phyloP scores from a whole-genome alignment of 2,329 filamentous ascomycete species.

The Exophiala spinifera region DNA sequence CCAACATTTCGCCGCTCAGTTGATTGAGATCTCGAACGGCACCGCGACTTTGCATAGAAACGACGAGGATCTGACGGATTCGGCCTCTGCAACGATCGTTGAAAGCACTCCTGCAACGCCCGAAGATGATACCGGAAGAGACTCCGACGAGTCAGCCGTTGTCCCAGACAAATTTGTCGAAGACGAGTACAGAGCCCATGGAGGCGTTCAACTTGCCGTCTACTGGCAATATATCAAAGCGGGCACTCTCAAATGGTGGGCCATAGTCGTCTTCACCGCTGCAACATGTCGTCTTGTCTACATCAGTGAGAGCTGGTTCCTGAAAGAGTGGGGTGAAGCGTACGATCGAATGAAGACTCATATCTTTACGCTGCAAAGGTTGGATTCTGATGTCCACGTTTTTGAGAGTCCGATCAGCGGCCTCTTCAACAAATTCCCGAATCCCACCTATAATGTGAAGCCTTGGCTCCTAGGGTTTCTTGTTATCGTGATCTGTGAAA shows the following conservation, averaged over 20 bases:
- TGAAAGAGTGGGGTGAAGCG: slow-evolving; percentile 83
- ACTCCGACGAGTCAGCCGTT: slow-evolving; percentile 43
- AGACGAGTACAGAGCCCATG: slow-evolving; percentile 70
- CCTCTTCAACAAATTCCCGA: slow-evolving; percentile 56
- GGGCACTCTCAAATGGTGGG: slow-evolving; percentile 73
- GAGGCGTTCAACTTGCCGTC: slow-evolving; percentile 69
- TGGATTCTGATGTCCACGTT: slow-evolving; percentile 16
- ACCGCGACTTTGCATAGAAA: slow-evolving; percentile 47
- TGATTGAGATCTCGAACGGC: slow-evolving; percentile 67
- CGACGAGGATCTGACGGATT: slow-evolving; percentile 40
- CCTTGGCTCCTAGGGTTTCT: slow-evolving; percentile 75
- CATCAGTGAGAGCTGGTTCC: slow-evolving; percentile 70
- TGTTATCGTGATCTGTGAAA: slow-evolving; percentile 59
- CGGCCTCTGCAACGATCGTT: slow-evolving; percentile 37
- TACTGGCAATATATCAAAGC: slow-evolving; percentile 86
- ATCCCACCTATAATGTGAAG: slow-evolving; percentile 62
- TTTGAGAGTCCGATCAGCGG: slow-evolving; percentile 31
- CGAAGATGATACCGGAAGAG: slow-evolving; percentile 22
- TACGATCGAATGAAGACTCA: slow-evolving; percentile 49
- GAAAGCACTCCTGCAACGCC: slow-evolving; percentile 34
- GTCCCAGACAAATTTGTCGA: slow-evolving; percentile 74
- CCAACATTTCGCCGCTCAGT: slow-evolving; percentile 67
- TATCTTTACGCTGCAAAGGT: slow-evolving; percentile 26
- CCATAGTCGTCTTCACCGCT: slow-evolving; percentile 57
- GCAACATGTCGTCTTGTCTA: slow-evolving; percentile 61